Conservation (phyloP, 169 alveolate genomes). For the Plasmodium coatneyi region DNA sequence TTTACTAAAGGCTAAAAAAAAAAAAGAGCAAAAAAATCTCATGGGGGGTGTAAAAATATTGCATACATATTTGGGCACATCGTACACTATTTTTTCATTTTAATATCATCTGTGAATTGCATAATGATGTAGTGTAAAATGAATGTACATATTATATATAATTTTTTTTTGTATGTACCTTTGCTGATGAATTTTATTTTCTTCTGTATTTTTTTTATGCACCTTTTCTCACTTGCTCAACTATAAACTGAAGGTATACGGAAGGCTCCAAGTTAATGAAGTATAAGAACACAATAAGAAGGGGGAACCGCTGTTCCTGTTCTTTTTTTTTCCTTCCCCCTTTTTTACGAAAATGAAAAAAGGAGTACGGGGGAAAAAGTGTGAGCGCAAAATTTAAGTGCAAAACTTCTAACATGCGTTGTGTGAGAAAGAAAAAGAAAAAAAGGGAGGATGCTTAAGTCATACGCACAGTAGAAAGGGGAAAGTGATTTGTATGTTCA, state of each 20-base stretch:
- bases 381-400: not conserved
- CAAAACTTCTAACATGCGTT: not conserved
- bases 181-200: not conserved
- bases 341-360: not conserved
- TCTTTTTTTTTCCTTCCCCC: not conserved
- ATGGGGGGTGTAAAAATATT: not conserved
- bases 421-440: too few relatives aligned
- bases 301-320: not conserved
- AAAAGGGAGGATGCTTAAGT: not conserved
- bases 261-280: not conserved
- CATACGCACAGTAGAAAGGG: not conserved
- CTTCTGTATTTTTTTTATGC: not conserved
- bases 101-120: not conserved
- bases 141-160: not conserved
- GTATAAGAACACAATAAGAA: not conserved
- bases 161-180: not conserved
- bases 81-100: not conserved
- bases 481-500: not conserved
- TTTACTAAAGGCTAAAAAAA: not conserved
- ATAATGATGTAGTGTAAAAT: not conserved
- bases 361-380: not conserved
- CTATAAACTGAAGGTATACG: not conserved
- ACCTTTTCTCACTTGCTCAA: not conserved
- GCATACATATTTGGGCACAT: not conserved
- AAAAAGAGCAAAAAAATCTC: not conserved